These are phyloP conservation scores for Cryptococcus sp. DNA, from an alignment of 1,284 basidiomycete species.

Conservation along the genomic window DNA sequence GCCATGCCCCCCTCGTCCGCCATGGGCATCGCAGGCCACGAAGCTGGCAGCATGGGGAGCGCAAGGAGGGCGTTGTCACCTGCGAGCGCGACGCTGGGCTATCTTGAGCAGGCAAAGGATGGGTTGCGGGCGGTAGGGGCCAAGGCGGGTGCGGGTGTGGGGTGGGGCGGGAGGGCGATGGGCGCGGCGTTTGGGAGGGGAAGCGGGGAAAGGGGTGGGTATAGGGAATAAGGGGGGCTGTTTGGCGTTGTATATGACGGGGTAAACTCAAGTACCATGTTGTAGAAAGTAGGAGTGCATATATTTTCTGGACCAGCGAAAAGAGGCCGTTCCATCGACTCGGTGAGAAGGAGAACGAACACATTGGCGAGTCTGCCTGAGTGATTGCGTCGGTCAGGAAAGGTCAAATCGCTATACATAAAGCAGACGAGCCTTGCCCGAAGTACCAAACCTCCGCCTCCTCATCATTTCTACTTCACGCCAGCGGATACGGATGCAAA, in stretches of 20 bases:
- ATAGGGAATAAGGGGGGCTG: neutral
- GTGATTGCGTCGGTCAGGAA: neutral
- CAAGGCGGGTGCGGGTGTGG: conserved; percentile 36
- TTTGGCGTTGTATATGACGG: neutral
- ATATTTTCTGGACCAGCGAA: neutral
- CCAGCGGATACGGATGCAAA: conserved; percentile 12
- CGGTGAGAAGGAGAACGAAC: neutral
- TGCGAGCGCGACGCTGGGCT: conserved; percentile 29
- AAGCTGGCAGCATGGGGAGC: conserved; percentile 4
- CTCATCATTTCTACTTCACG: neutral
- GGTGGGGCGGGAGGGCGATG: conserved; percentile 33
- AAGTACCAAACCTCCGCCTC: neutral
- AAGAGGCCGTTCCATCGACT: neutral
- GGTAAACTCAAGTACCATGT: neutral
- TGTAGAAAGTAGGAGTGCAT: neutral
- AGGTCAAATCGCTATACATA: neutral
- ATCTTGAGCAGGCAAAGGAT: conserved; percentile 47
- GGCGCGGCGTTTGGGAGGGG: conserved; percentile 17
- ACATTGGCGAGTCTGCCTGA: neutral
- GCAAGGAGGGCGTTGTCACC: conserved; percentile 9
- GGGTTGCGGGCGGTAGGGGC: conserved; percentile 39
- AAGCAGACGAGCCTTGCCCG: neutral
- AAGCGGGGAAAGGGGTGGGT: conserved; percentile 1
- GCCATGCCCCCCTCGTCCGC: conserved; percentile 4
- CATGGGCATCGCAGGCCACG: neutral